Base-by-base conservation (phyloP, 1,139 yeast species). In the Wickerhamiella pararugosa region DNA sequence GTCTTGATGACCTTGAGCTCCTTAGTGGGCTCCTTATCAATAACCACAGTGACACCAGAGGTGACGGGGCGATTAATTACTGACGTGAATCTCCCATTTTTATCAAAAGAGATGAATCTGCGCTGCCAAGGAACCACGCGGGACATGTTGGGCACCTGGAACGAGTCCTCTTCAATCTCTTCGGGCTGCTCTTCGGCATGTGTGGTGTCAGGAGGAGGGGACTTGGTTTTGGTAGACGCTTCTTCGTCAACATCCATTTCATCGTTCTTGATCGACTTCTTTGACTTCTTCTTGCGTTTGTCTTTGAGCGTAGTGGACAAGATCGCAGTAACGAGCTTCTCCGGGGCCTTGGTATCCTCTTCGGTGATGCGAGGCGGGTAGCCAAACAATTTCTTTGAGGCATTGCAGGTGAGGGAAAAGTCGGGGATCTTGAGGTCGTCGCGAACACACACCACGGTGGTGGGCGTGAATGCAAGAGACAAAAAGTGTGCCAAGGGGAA, bases 401-500 rank as follows among this genome's bases (percentile, higher is more conserved):
- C 73, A 55, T 82, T 86, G 59, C 94, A 84, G 53, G 78, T 74
- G 48, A 90, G 68, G 42, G 77, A 76, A 56, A 90, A 79, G 57
- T 81, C 73, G 38, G 98, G 98, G 45, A 84, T 80, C 61, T 79
- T 79, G 61, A 90, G 71, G 61, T 87, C 94, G 49, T 74, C 79
- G 48, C 79, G 77, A 7, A 90, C 83, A 50, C 95, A 96, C 54
- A 84, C 77, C 28, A 90, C 72, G 5, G 93, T 76, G 2, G 98
- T 92, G 42, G 98, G 96, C 5, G 93, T 75, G 62, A 87, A 87
- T 29, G 97, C 83, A 53, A 92, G 72, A 15, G 94, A 79, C 55
- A 90, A 67, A 66, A 90, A 92, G 64, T 90, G 97, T 1, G 96
- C 77, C 47, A 87, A 70, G 49, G 99, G 98, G 75, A 79, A 92